phyloP scores from a whole-genome alignment of 495 filamentous ascomycete species.

The Podospora pseudocomata region DNA sequence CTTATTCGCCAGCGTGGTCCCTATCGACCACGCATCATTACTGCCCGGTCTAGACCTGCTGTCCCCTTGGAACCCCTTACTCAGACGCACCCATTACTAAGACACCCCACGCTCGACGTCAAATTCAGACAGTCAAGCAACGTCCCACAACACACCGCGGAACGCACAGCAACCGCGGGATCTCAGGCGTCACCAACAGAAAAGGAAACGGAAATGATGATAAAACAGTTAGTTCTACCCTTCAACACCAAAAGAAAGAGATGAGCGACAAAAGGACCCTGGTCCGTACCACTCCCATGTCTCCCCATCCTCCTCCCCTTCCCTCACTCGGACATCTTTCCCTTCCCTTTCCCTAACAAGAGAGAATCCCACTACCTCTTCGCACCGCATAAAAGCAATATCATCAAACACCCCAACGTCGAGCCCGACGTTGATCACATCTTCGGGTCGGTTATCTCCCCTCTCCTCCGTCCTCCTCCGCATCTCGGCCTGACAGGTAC shows the following conservation, averaged over 20 bases:
- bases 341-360: background rate
- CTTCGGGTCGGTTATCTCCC: background rate
- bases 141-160: background rate
- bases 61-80: background rate
- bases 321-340: background rate
- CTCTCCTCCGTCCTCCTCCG: background rate
- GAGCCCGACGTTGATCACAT: background rate
- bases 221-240: background rate
- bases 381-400: background rate
- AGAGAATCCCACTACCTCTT: background rate
- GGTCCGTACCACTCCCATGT: background rate
- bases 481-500: background rate
- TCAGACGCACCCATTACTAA: background rate
- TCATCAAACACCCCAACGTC: background rate
- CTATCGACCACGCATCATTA: background rate
- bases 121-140: background rate
- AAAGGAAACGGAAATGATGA: background rate
- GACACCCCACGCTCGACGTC: background rate
- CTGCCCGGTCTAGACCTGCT: background rate
- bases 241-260: background rate
- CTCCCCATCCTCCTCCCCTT: background rate
- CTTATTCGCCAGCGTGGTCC: background rate
- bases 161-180: background rate
- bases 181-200: background rate
- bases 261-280: background rate